phyloP scores from a whole-genome alignment of 148 eudicot genomes.

The Spergularia marina region DNA sequence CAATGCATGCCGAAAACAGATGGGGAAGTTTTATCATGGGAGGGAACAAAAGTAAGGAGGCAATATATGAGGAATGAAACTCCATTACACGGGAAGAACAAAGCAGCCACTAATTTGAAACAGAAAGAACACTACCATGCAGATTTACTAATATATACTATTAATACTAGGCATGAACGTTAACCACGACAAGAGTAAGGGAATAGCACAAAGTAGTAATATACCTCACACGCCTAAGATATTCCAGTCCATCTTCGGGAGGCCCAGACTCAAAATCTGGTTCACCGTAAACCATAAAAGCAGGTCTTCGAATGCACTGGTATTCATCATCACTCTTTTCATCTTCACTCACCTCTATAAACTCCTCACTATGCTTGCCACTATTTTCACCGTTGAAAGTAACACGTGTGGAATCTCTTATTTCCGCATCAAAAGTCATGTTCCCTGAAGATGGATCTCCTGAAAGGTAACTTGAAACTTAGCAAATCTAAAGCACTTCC shows the following conservation, averaged over 20 bases:
- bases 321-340: constrained; percentile 76
- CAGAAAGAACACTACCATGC: neutral
- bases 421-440: constrained; percentile 34
- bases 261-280: constrained; percentile 94
- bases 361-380: constrained; percentile 26
- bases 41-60: no score
- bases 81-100: neutral
- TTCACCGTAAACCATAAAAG: constrained; percentile 81
- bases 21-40: no score
- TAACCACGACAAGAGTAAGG: neutral
- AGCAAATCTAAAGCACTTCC: constrained; percentile 19
- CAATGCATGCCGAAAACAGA: no score
- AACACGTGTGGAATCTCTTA: constrained; percentile 24
- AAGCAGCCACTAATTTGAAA: neutral
- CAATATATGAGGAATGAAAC: neutral
- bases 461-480: constrained; percentile 38
- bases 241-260: constrained; percentile 90
- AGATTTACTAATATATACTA: neutral
- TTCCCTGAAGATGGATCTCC: constrained; percentile 44
- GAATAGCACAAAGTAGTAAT: neutral
- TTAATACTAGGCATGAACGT: neutral
- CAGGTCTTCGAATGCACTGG: constrained; percentile 65
- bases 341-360: constrained; percentile 46
- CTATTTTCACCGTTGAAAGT: constrained; percentile 20
- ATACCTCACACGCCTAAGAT: constrained; percentile 95